These are phyloP conservation scores for Aspergillus mulundensis DNA, from an alignment of 495 filamentous ascomycete species.

Conservation along the genomic window DNA sequence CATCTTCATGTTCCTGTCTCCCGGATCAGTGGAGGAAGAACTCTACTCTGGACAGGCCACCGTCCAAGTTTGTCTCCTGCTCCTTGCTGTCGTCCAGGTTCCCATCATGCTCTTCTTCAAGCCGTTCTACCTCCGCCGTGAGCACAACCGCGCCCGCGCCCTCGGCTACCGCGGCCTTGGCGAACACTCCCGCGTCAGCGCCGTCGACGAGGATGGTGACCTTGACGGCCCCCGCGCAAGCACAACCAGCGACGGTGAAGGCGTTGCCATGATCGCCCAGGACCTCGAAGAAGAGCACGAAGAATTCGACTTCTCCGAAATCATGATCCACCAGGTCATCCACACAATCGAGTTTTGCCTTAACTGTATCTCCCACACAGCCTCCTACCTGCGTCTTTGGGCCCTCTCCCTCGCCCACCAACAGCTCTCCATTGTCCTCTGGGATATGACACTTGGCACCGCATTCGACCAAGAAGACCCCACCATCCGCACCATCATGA, in stretches of 20 bases:
- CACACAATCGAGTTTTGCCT: constrained; percentile 99
- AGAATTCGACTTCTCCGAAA: constrained; percentile 93
- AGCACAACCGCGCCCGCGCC: constrained; percentile 84
- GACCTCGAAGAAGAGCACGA: constrained; percentile 77
- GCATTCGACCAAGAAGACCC: constrained; percentile 62
- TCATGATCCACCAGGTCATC: constrained; percentile 99
- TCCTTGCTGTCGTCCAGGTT: constrained; percentile 80
- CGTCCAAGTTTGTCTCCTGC: constrained; percentile 75
- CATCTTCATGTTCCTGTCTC: constrained; percentile 98
- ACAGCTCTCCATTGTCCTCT: constrained; percentile 92
- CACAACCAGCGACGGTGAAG: constrained; percentile 76
- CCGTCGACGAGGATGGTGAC: constrained; percentile 75
- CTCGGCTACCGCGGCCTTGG: constrained; percentile 90
- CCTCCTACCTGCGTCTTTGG: constrained; percentile 98
- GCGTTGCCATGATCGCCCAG: constrained; percentile 86
- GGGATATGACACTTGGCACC: constrained; percentile 86
- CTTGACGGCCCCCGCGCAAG: constrained; percentile 62
- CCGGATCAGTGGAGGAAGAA: constrained; percentile 66
- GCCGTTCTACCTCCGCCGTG: constrained; percentile 86
- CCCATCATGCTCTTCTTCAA: constrained; percentile 91
- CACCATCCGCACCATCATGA: constrained; percentile 67
- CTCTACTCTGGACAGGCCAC: constrained; percentile 72
- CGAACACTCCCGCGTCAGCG: constrained; percentile 77
- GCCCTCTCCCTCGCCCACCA: constrained; percentile 96
- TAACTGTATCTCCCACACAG: constrained; percentile 98